phyloP scores from a whole-genome alignment of 495 filamentous ascomycete species.

The Apiosordaria backusii region DNA sequence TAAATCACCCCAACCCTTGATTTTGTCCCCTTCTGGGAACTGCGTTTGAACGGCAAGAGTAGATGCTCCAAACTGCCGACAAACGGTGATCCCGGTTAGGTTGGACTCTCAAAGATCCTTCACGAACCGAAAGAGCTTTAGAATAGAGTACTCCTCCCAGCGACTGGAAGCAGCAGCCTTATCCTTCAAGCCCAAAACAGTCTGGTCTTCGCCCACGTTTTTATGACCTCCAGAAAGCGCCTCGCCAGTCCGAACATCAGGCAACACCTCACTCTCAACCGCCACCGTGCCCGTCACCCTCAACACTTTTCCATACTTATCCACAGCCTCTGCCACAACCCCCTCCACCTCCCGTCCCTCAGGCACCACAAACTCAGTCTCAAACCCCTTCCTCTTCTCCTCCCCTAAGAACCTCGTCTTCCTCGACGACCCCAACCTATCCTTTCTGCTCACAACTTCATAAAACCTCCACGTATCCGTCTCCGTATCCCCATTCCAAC shows the following conservation, averaged over 20 bases:
- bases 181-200: not conserved
- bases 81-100: too few relatives aligned
- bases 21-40: too few relatives aligned
- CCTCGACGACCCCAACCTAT: conserved; percentile 28
- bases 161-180: not conserved
- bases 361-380: conserved; percentile 29
- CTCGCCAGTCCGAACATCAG: not conserved
- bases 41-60: too few relatives aligned
- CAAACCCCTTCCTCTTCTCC: conserved; percentile 31
- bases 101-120: conserved; percentile 23
- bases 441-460: conserved; percentile 24
- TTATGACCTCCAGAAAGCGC: not conserved
- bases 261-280: conserved; percentile 30
- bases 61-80: too few relatives aligned
- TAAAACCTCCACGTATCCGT: conserved; percentile 34
- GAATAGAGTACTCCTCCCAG: conserved; percentile 18
- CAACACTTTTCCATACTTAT: conserved; percentile 23
- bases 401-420: conserved; percentile 28
- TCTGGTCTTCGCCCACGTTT: not conserved
- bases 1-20: too few relatives aligned
- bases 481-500: conserved; percentile 43
- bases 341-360: conserved; percentile 8
- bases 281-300: conserved; percentile 22
- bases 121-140: conserved; percentile 11
- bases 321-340: conserved; percentile 33